Base-by-base conservation (phyloP, 306 rosid species). In the Dalbergia cochinchinensis region DNA sequence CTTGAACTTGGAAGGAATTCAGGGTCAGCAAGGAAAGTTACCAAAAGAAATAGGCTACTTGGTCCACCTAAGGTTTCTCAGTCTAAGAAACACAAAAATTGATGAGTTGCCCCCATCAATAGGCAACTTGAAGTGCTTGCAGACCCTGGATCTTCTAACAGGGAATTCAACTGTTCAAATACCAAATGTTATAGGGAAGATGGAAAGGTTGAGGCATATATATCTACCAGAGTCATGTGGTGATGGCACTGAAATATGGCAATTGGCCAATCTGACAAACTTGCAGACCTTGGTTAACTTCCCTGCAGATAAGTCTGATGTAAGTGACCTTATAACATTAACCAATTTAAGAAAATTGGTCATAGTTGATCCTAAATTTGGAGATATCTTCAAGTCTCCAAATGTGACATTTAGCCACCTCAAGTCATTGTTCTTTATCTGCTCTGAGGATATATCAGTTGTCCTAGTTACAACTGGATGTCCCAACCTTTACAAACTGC, bases 221-320 rank as follows among this genome's bases (percentile, higher is more conserved):
- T 85, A 85, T 82, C 83, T 90, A 12, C 91, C 93, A 0, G 74
- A 77, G 33, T 80, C 82, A 2, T 88, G 88, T 44, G 82, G 83
- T 1, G 34, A 67, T 48, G 20, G 4, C 33, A 15, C 26, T 8
- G 78, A 53, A 45, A 77, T 70, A 39, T 80, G 90, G 89, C 47
- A 66, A 42, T 31, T 90, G 8, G 18, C 16, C 22, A 80, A 67
- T 48, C 77, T 84, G 53, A 55, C 48, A 73, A 84, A 75, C 57
- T 80, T 90, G 85, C 91, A 86, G 79, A 86, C 87, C 1, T 31
- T 88, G 45, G 86, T 90, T 53, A 88, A 90, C 74, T 84, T 89
- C 78, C 89, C 90, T 5, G 60, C 82, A 0, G 82, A 79, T 6
- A 83, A 78, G 22, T 82, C 80, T 79, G 74, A 79, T 71, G 85